Base-by-base conservation (phyloP, 1,139 yeast genomes). In the Diutina neorugosa region DNA sequence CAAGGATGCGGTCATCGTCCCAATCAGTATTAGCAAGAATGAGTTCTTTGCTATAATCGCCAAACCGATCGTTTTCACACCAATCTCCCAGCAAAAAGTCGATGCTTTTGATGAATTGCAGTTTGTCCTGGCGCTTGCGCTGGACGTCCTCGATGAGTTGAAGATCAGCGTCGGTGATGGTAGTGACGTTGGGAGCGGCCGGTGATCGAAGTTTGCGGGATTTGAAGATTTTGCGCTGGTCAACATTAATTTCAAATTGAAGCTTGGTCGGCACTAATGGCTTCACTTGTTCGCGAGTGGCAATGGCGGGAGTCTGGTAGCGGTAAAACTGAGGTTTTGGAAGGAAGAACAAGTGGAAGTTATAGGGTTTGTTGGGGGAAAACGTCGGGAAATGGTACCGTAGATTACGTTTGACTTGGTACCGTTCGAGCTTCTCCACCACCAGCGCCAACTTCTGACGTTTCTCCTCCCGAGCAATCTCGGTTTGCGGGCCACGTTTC, bases 21-120 rank as follows among this genome's bases (percentile, higher is more conserved):
- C 97, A 90, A 59, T 86, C 93, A 18, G 88, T 84, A 0, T 93
- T 78, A 0, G 94, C 86, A 47, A 89, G 69, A 4, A 86, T 71
- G 53, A 87, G 67, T 56, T 85, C 88, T 54, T 81, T 80, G 34
- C 80, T 75, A 57, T 68, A 79, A 2, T 67, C 69, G 1, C 67
- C 59, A 52, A 77, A 72, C 53, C 67, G 67, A 54, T 77, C 75
- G 56, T 69, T 67, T 53, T 65, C 67, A 4, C 66, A 62, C 58
- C 73, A 71, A 57, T 71, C 77, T 56, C 65, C 66, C 31, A 63
- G 61, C 51, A 73, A 63, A 53, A 71, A 69, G 0, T 73, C 69
- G n/a, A 70, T 63, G 42, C 62, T 62, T 34, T 63, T 63, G 44
- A 58, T 58, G 18, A 63, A 48, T 60, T 54, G 49, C 54, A 61